A percentile compares a stretch with the other conserved stretches of the same genome.
Conservation (phyloP, 176 grass and related monocot species). For the Oryza longistaminata region DNA sequence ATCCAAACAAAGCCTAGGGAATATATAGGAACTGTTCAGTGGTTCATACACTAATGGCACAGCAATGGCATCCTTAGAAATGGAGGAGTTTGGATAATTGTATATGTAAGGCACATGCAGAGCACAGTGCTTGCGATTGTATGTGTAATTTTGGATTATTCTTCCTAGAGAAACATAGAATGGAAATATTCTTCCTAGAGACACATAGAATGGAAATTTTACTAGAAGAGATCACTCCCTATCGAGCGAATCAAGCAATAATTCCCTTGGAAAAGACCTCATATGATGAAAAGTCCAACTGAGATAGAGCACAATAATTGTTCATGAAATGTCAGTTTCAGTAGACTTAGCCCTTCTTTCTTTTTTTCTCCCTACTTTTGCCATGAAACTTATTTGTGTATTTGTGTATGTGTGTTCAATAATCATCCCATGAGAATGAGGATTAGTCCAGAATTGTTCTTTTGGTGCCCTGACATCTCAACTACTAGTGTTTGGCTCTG, state of each 20-base stretch:
- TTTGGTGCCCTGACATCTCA: slow-evolving; percentile 2
- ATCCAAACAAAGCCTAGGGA: background rate
- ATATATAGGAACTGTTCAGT: background rate
- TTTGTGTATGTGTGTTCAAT: background rate
- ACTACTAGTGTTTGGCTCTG: background rate
- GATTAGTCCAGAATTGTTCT: slow-evolving; percentile 11
- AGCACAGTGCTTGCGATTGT: background rate
- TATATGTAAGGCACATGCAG: background rate
- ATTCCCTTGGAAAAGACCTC: slow-evolving; percentile 38
- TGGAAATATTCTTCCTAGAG: slow-evolving; percentile 12
- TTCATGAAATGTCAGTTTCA: slow-evolving; percentile 38
- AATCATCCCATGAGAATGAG: slow-evolving; percentile 17
- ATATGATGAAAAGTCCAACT: slow-evolving; percentile 30
- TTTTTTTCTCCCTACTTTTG: background rate
- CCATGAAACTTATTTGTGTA: background rate
- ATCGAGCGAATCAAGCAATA: slow-evolving; percentile 23
- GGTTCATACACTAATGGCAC: background rate
- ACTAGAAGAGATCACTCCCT: background rate
- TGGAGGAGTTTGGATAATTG: background rate
- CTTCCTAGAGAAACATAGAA: background rate
- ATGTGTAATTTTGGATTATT: background rate
- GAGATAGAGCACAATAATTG: slow-evolving; percentile 47
- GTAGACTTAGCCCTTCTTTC: background rate
- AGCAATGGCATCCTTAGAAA: background rate
- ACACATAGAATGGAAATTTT: background rate